phyloP scores from a whole-genome alignment of 768 basidiomycete species.

The Amanita molliuscula region DNA sequence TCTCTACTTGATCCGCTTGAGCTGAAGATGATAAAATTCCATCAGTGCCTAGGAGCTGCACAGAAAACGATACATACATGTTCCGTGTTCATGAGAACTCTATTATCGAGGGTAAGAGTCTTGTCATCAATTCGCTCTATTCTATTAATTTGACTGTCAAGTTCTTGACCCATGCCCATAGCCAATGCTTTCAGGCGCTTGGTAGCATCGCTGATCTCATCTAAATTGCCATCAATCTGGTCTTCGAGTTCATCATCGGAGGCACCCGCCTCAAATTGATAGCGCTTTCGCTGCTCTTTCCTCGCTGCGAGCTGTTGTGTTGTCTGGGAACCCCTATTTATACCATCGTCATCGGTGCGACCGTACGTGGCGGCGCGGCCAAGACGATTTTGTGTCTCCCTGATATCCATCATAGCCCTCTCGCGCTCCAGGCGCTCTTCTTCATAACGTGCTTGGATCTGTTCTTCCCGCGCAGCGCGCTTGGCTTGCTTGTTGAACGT shows the following conservation, averaged over 20 bases:
- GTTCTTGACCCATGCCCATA: constrained; percentile 77
- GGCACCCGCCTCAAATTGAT: constrained; percentile 83
- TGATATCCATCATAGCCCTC: constrained; percentile 75
- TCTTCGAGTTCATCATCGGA: constrained; percentile 94
- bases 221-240: constrained; percentile 85
- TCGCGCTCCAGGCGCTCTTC: constrained; percentile 80
- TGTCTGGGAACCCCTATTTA: constrained; percentile 33
- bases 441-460: constrained; percentile 76
- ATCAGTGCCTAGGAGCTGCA: background rate
- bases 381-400: constrained; percentile 80
- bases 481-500: constrained; percentile 91
- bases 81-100: constrained; percentile 74
- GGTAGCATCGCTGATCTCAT: constrained; percentile 72
- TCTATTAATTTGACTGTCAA: constrained; percentile 76
- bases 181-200: constrained; percentile 74
- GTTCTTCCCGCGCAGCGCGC: constrained; percentile 77
- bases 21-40: constrained; percentile 23
- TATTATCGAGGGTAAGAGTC: constrained; percentile 63
- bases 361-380: constrained; percentile 64
- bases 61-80: constrained; percentile 37
- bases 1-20: constrained; percentile 48
- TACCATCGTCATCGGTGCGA: constrained; percentile 34
- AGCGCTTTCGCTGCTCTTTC: constrained; percentile 71
- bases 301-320: constrained; percentile 40
- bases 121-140: constrained; percentile 73